phyloP scores from a whole-genome alignment of 148 eudicot species.

The Rhododendron mucronatum region DNA sequence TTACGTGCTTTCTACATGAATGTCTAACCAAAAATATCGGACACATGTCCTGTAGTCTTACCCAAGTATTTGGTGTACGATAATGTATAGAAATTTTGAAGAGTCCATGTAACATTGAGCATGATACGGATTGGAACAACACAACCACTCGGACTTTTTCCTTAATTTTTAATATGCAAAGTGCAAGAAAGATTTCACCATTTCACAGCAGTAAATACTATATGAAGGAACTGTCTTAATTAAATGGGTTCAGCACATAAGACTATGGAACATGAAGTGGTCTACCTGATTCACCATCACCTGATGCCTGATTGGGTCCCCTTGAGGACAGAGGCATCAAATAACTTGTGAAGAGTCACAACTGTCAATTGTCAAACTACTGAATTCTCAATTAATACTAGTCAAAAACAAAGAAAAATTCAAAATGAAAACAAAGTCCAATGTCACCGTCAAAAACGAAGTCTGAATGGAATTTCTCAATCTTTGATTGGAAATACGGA shows the following conservation, averaged over 20 bases:
- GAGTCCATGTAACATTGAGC: not conserved
- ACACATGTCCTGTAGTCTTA: not conserved
- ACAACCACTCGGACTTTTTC: not conserved
- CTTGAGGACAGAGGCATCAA: not conserved
- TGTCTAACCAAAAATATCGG: not conserved
- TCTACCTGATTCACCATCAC: not conserved
- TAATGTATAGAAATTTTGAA: not conserved
- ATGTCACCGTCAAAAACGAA: not conserved
- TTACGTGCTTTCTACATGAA: not conserved
- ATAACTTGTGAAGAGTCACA: not conserved
- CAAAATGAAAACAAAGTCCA: not conserved
- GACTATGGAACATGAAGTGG: not conserved
- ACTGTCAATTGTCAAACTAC: not conserved
- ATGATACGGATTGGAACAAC: not conserved
- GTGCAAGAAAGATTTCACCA: not conserved
- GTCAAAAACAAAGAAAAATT: not conserved
- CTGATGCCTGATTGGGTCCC: not conserved
- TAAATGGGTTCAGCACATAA: not conserved
- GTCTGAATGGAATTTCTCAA: not conserved
- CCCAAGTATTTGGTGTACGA: not conserved
- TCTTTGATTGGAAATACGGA: not conserved
- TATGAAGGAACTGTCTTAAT: not conserved
- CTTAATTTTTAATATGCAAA: not conserved
- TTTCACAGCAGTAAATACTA: not conserved
- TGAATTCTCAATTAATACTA: not conserved